Conservation (phyloP, 495 filamentous ascomycete species). For the Xylaria longipes region DNA sequence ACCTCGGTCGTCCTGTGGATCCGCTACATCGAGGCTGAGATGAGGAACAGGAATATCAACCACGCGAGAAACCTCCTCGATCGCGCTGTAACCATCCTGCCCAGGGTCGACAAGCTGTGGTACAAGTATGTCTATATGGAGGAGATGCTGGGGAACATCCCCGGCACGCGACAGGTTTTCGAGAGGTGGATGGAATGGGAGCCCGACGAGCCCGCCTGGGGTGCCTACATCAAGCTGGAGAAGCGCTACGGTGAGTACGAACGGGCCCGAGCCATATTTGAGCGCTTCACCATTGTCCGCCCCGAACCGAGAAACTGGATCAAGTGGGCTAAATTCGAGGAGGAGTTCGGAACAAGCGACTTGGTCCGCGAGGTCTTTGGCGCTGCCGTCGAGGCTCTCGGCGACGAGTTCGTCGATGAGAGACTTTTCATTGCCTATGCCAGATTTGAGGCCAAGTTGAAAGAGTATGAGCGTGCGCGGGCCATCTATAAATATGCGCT, state of each 20-base stretch:
- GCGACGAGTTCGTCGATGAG: slow-evolving; percentile 97
- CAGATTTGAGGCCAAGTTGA: slow-evolving; percentile 88
- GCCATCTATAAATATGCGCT: slow-evolving; percentile 97
- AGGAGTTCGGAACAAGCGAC: slow-evolving; percentile 90
- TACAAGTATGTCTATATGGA: slow-evolving; percentile 99
- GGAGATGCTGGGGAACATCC: slow-evolving; percentile 90
- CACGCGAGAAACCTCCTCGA: slow-evolving; percentile 95
- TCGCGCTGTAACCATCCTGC: slow-evolving; percentile 90
- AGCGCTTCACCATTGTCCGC: slow-evolving; percentile 90
- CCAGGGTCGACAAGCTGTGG: slow-evolving; percentile 93
- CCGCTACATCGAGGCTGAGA: slow-evolving; percentile 94
- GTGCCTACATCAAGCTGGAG: slow-evolving; percentile 94
- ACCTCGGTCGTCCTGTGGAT: slow-evolving; percentile 85
- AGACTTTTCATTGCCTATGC: slow-evolving; percentile 93
- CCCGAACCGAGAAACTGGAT: slow-evolving; percentile 97
- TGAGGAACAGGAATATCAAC: slow-evolving; percentile 96
- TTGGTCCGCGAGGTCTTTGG: slow-evolving; percentile 93
- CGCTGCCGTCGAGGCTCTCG: slow-evolving; percentile 84
- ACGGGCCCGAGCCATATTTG: slow-evolving; percentile 82
- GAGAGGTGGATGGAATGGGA: slow-evolving; percentile 99
- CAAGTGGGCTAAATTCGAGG: slow-evolving; percentile 97
- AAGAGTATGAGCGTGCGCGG: slow-evolving; percentile 93
- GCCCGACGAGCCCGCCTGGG: slow-evolving; percentile 94
- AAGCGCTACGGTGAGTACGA: slow-evolving; percentile 92
- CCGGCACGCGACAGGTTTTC: slow-evolving; percentile 92